Evolutionary conservation across 169 alveolate species (phyloP), one percentile per base, ranked within the genome.

Genomic region (Plasmodium reichenowi): DNA sequence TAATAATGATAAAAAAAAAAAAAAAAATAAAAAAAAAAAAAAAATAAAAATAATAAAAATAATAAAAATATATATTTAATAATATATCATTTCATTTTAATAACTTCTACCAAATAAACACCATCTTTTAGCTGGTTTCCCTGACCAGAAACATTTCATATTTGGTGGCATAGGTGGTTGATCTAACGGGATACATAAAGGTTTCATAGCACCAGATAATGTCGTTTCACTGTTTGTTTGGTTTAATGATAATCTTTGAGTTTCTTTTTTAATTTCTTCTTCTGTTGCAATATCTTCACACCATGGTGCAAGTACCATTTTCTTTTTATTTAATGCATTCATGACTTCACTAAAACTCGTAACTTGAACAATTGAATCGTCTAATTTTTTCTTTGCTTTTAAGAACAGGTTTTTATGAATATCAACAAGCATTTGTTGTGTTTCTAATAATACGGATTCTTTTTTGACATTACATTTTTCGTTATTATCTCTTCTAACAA

Each of bases 191-290:
- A 98, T 95, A 93, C 99, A 98, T 17, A 99, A 95, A 71, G 99
- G 95, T 93, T 99, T 99, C 95, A 98, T 98, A 29, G 99, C 96
- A 9, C 99, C 99, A 6, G 98, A 94, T n/a, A 96, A 88, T 17
- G 96, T 93, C 63, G 90, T 71, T 70, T 88, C 80, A 56, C 68
- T 59, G 45, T 67, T 89, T 64, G 83, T 43, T 72, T 88, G 93
- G 73, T 48, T 78, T 38, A 64, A 15, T 10, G 89, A 94, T 56
- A 87, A 63, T 13, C 92, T 50, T 59, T 88, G 96, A 20, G 96
- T 92, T 67, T 94, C 96, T 71, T 76, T 92, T 89, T 94, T 95
- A 32, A 95, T 93, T 62, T 89, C 95, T 0, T 86, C 96, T 78
- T 93, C 97, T 17, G 95, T 93, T 17, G 62, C 72, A n/a, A 93